Percentiles rank a stretch among this genome's conserved stretches.
Conservation (phyloP, 148 eudicot species). For the Rhododendron williamsianum region DNA sequence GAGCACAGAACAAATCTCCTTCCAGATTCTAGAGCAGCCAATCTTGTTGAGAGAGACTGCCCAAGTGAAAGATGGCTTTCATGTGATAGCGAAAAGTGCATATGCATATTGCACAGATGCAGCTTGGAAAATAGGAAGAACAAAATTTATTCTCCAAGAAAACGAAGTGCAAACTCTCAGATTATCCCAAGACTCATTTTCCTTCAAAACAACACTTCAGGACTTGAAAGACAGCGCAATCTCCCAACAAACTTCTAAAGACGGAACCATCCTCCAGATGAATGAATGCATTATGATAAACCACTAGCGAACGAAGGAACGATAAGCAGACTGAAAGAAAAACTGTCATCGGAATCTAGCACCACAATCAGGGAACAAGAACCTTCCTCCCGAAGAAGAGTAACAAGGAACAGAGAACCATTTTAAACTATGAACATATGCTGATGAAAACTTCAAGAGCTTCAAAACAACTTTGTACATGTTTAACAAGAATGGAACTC, state of each 20-base stretch:
- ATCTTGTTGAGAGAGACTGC: not conserved
- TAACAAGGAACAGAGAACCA: slow-evolving; percentile 7
- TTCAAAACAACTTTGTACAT: not conserved
- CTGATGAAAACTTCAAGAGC: slow-evolving; percentile 2
- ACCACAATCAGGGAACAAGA: slow-evolving; percentile 8
- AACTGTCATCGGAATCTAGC: not conserved
- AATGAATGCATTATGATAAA: not conserved
- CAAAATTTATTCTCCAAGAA: not conserved
- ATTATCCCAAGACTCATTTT: slow-evolving; percentile 1
- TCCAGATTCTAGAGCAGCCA: not conserved
- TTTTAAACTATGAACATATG: slow-evolving; percentile 5
- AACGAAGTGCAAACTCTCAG: not conserved
- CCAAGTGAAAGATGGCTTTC: not conserved
- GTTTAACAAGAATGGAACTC: slow-evolving; percentile 14
- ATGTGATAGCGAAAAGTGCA: not conserved
- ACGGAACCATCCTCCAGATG: slow-evolving; percentile 9
- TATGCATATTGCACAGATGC: not conserved
- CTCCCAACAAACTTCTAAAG: not conserved
- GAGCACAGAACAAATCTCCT: not conserved
- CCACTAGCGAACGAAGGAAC: not conserved
- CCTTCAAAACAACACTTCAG: not conserved
- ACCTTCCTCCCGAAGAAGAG: slow-evolving; percentile 7
- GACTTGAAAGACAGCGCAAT: not conserved
- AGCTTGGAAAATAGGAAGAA: not conserved
- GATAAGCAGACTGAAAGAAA: not conserved